phyloP scores from a whole-genome alignment of 208 protist genomes.

The Novymonas esmeraldas region DNA sequence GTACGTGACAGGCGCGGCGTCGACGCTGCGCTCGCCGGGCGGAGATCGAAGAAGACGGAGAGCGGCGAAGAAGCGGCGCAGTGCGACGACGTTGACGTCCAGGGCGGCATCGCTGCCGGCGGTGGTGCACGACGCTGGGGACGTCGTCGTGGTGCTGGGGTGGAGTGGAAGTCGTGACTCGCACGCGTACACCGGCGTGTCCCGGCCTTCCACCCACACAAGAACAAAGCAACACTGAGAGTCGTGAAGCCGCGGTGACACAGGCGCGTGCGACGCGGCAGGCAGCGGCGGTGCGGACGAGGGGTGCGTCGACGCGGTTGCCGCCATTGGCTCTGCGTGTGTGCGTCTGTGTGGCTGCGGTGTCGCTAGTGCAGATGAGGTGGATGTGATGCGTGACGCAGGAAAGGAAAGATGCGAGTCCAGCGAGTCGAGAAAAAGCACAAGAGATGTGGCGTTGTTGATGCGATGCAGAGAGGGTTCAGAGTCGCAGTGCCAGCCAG shows the following conservation, averaged over 20 bases:
- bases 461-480: no score
- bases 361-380: no score
- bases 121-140: neutral
- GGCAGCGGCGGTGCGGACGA: neutral
- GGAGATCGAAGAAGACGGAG: slow-evolving; percentile 11
- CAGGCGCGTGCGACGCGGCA: neutral
- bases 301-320: no score
- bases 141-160: neutral
- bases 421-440: no score
- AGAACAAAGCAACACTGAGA: slow-evolving; percentile 15
- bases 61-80: slow-evolving; percentile 17
- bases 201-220: slow-evolving; percentile 15
- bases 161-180: slow-evolving; percentile 3
- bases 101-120: neutral
- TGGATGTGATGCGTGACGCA: no score
- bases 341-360: no score
- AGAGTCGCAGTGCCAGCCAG: no score
- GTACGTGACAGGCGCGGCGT: neutral
- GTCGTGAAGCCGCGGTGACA: no score
- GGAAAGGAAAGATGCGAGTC: no score
- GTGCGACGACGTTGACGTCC: neutral
- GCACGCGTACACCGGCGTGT: slow-evolving; percentile 13
- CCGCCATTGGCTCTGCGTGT: no score
- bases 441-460: no score
- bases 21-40: neutral